Conservation (phyloP, 164 flowering plant species). For the Saururus chinensis region DNA sequence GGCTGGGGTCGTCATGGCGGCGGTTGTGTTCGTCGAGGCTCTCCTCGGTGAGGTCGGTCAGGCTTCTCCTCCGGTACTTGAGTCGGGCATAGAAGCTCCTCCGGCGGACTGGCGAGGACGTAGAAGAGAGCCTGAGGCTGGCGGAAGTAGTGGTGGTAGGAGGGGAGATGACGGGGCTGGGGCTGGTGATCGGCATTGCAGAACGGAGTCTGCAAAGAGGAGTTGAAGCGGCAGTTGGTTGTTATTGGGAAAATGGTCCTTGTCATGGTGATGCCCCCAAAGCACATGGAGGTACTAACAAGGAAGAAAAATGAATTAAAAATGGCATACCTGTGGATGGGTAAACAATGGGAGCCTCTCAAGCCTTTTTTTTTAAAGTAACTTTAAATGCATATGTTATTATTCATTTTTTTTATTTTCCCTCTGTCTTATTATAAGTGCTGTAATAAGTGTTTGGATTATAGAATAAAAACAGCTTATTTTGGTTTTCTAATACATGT, state of each 20-base stretch:
- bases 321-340: too few relatives aligned
- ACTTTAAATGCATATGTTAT: too few relatives aligned
- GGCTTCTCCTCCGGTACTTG: not conserved
- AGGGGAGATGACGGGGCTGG: not conserved
- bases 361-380: too few relatives aligned
- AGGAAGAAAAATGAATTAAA: too few relatives aligned
- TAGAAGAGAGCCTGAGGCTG: not conserved
- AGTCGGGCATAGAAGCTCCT: not conserved
- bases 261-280: not conserved
- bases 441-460: too few relatives aligned
- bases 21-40: constrained; percentile 18
- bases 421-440: too few relatives aligned
- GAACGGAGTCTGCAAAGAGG: constrained; percentile 1
- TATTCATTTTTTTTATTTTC: too few relatives aligned
- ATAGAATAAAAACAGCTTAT: too few relatives aligned
- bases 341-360: too few relatives aligned
- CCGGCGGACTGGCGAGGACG: not conserved
- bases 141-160: not conserved
- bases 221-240: not conserved
- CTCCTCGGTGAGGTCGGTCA: constrained; percentile 16
- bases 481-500: too few relatives aligned
- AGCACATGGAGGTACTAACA: not conserved
- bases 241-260: not conserved
- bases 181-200: constrained; percentile 7
- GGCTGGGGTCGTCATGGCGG: constrained; percentile 13